These are phyloP conservation scores for Acaromyces ingoldii DNA, from an alignment of 1,284 basidiomycete genomes.

Conservation along the genomic window DNA sequence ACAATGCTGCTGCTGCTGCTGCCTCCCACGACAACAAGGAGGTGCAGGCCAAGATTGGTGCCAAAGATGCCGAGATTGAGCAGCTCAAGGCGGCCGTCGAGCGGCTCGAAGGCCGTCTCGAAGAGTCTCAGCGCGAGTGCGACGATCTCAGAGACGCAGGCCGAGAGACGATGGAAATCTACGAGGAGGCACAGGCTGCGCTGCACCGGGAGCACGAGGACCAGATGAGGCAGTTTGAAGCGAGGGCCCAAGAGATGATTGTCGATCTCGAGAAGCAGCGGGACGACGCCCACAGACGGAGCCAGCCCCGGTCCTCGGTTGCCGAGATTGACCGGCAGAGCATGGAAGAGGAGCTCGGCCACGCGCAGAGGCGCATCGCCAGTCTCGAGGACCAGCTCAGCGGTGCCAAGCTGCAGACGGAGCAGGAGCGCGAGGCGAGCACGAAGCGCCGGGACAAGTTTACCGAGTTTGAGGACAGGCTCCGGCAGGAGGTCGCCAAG, in stretches of 20 bases:
- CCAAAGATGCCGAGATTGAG: slow-evolving; percentile 37
- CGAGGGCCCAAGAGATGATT: slow-evolving; percentile 81
- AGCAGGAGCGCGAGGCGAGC: slow-evolving; percentile 65
- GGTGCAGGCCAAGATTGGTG: slow-evolving; percentile 24
- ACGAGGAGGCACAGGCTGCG: slow-evolving; percentile 38
- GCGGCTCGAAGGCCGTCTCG: slow-evolving; percentile 40
- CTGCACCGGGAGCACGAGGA: slow-evolving; percentile 41
- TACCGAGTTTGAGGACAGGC: slow-evolving; percentile 62
- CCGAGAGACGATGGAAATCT: slow-evolving; percentile 58
- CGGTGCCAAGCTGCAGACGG: slow-evolving; percentile 66
- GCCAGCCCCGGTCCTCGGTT: background rate
- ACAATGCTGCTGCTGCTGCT: no score
- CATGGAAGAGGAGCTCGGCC: slow-evolving; percentile 12
- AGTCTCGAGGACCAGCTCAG: slow-evolving; percentile 79
- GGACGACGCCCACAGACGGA: slow-evolving; percentile 59
- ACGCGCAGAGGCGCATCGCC: slow-evolving; percentile 3
- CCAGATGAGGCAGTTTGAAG: slow-evolving; percentile 71
- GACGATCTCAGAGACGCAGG: slow-evolving; percentile 77
- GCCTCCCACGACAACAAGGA: no score
- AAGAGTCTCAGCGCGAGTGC: slow-evolving; percentile 57
- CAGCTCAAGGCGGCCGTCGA: slow-evolving; percentile 29
- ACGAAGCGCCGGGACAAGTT: slow-evolving; percentile 61
- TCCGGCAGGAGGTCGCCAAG: slow-evolving; percentile 36
- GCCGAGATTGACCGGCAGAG: slow-evolving; percentile 5
- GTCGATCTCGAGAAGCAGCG: slow-evolving; percentile 65